A percentile compares a stretch with the other conserved stretches of the same genome.
phyloP scores from a whole-genome alignment of 176 grass and related monocot species.

The Ensete glaucum region DNA sequence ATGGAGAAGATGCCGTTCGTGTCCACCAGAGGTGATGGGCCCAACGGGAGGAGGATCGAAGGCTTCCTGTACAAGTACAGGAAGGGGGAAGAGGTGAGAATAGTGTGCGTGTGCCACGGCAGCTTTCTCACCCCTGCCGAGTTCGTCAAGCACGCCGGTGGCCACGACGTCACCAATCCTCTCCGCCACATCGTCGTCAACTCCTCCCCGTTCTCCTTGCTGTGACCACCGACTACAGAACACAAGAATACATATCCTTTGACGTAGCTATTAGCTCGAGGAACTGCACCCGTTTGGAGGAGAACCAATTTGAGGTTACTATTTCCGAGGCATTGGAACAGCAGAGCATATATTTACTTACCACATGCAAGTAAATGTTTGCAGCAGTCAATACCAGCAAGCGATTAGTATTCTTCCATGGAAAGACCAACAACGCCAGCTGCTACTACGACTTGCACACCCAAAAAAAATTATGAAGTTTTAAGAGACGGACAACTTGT shows the following conservation, averaged over 20 bases:
- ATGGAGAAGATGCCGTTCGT: conserved; percentile 96
- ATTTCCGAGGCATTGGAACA: too few species aligned
- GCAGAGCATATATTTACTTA: too few species aligned
- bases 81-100: conserved; percentile 68
- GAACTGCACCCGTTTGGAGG: too few species aligned
- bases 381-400: too few species aligned
- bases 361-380: too few species aligned
- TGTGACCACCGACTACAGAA: conserved; percentile 20
- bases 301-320: too few species aligned
- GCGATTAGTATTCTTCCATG: too few species aligned
- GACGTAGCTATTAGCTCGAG: too few species aligned
- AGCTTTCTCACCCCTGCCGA: conserved; percentile 76
- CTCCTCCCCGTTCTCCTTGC: conserved; percentile 24
- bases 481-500: conserved; percentile 39
- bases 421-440: too few species aligned
- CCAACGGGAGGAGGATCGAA: conserved; percentile 51
- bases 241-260: neutral
- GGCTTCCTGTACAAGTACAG: conserved; percentile 90
- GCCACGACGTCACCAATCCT: conserved; percentile 66
- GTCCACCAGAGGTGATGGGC: conserved; percentile 48
- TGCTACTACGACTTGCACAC: too few species aligned
- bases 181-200: conserved; percentile 72
- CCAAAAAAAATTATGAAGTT: neutral
- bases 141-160: conserved; percentile 85
- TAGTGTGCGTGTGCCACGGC: conserved; percentile 96